Evolutionary conservation across 306 rosid species (phyloP), one percentile per base, ranked within the genome.

Genomic region (Lotus japonicus): DNA sequence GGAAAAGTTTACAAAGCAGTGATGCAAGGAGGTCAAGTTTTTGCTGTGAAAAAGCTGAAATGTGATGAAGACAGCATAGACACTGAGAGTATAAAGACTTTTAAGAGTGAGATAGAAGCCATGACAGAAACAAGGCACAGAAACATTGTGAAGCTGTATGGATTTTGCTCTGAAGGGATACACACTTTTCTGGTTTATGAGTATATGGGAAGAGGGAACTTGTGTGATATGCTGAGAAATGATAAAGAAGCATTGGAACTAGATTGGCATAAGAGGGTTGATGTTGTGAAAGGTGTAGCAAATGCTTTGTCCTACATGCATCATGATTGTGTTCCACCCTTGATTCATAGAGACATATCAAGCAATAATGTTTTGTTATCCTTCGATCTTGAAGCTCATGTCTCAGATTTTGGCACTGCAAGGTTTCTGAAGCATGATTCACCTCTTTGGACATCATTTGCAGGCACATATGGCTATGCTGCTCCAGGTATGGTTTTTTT

Each of bases 341-440:
- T 83, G 12, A 76, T 83, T 18, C 87, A 83, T 7, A 62, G 87
- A 42, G 87, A 83, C 68, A 73, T 83, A 62, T 79, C 87, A 21
- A 70, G 77, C 68, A 79, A 76, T 53, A 83, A 83, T 36, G 18
- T 83, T 61, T 39, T 83, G 31, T 16, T 83, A 23, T 77, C 77
- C 26, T 41, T 23, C 2, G 55, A 51, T 50, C 71, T 71, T 26
- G 66, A 56, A 62, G 79, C 84, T 48, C 84, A 43, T 36, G 59
- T 82, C 64, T 64, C 87, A 4, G 87, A 83, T 80, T 83, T 83
- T 45, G 87, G 84, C 14, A 82, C 81, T 11, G 84, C 84, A 10
- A 72, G 75, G 57, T 83, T 83, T 64, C 56, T 83, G 28, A 83
- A 76, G 67, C 77, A 58, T 3, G 63, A 83, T 14, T 57, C 83